Percentiles rank a stretch among this genome's conserved stretches.
These are phyloP conservation scores for Trichoderma hamatum DNA, from an alignment of 2,329 filamentous ascomycete species.

Conservation along the genomic window DNA sequence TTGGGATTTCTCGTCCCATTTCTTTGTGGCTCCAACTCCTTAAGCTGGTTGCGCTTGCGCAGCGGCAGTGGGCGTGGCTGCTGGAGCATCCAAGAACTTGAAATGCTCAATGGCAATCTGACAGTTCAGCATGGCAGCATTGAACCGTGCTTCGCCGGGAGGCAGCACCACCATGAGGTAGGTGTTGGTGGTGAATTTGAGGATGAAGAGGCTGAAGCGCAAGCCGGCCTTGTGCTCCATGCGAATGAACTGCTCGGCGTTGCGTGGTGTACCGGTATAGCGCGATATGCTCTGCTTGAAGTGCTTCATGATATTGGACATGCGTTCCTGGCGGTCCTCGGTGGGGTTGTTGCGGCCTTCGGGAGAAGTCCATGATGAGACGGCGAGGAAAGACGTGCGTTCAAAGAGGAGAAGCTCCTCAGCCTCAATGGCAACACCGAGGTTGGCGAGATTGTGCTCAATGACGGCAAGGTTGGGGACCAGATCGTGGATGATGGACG, in stretches of 20 bases:
- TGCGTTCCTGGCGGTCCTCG: constrained; percentile 87
- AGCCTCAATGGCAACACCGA: constrained; percentile 85
- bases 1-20: background rate
- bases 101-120: constrained; percentile 85
- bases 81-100: constrained; percentile 62
- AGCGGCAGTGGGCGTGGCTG: constrained; percentile 8
- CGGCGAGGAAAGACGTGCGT: constrained; percentile 91
- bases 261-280: constrained; percentile 79
- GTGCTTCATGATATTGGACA: constrained; percentile 97
- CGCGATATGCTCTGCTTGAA: constrained; percentile 86
- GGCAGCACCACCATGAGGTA: constrained; percentile 92
- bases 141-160: constrained; percentile 88
- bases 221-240: constrained; percentile 78
- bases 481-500: constrained; percentile 94
- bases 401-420: constrained; percentile 95
- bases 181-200: constrained; percentile 95
- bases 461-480: constrained; percentile 93
- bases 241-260: constrained; percentile 77
- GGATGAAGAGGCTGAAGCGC: constrained; percentile 90
- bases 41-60: background rate
- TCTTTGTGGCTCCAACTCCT: background rate
- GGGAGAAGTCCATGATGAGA: constrained; percentile 84
- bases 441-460: constrained; percentile 78
- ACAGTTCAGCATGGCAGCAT: constrained; percentile 87
- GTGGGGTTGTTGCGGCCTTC: constrained; percentile 81